phyloP scores from a whole-genome alignment of 148 eudicot genomes.

The Salicornia ramosissima region DNA sequence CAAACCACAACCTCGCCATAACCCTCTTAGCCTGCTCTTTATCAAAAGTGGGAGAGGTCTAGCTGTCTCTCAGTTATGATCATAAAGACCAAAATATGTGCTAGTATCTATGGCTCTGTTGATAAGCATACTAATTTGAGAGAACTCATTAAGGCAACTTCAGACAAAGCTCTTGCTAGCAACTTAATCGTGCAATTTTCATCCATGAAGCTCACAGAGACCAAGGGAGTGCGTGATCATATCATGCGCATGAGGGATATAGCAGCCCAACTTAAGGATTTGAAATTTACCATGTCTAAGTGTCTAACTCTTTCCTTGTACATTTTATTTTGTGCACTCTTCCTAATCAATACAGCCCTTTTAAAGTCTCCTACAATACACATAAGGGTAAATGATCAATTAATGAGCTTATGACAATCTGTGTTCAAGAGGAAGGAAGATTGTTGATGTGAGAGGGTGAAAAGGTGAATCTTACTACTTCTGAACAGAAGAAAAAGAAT shows the following conservation, averaged over 20 bases:
- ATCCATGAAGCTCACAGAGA: slow-evolving; percentile 7
- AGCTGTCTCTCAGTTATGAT: neutral
- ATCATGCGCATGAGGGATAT: slow-evolving; percentile 18
- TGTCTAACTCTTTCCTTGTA: neutral
- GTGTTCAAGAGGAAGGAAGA: slow-evolving; percentile 22
- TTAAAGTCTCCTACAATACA: too few species aligned
- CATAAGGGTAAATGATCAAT: too few species aligned
- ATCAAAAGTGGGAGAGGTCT: slow-evolving; percentile 5
- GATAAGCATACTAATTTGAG: neutral
- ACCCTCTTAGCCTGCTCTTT: too few species aligned
- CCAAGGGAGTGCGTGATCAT: slow-evolving; percentile 14
- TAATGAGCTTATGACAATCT: slow-evolving; percentile 15
- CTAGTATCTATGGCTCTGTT: neutral
- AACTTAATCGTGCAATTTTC: slow-evolving; percentile 19
- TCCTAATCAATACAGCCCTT: neutral
- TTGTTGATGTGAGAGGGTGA: slow-evolving; percentile 1
- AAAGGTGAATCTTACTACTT: neutral
- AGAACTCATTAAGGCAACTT: neutral
- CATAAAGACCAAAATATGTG: slow-evolving; percentile 1
- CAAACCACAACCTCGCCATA: too few species aligned
- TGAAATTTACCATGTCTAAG: slow-evolving; percentile 5
- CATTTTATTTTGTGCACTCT: too few species aligned
- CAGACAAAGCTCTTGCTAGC: slow-evolving; percentile 8
- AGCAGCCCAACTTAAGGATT: slow-evolving; percentile 1
- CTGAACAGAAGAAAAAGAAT: neutral